Evolutionary conservation across 169 alveolate genomes (phyloP).

Genomic region (Plasmodium reichenowi): DNA sequence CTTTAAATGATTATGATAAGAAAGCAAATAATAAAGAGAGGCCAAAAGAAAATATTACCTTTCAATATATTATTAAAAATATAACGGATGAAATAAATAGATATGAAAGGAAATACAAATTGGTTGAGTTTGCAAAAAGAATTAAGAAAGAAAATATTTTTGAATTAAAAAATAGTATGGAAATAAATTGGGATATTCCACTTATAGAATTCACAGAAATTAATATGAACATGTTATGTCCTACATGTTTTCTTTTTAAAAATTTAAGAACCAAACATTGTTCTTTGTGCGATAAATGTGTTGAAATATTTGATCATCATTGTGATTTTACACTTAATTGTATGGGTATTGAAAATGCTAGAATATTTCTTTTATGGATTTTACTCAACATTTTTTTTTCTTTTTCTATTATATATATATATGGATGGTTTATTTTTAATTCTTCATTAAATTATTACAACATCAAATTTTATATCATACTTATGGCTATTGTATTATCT

Average conservation of each 20-base stretch:
- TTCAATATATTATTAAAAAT: constrained; percentile 28
- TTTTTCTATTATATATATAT: constrained; percentile 9
- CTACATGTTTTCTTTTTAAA: constrained; percentile 76
- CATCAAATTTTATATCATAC: constrained; percentile 2
- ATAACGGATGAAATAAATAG: constrained; percentile 29
- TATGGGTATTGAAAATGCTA: constrained; percentile 65
- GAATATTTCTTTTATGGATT: constrained; percentile 49
- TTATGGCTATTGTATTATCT: constrained; percentile 11
- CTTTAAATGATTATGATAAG: not conserved
- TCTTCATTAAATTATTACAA: not conserved
- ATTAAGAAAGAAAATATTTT: constrained; percentile 29
- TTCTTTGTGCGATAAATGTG: constrained; percentile 92
- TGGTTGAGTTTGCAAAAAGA: constrained; percentile 8
- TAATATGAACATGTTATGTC: constrained; percentile 60
- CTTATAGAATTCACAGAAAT: constrained; percentile 32
- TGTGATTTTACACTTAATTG: constrained; percentile 83
- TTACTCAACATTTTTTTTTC: constrained; percentile 29
- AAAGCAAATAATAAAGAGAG: not conserved
- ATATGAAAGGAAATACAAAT: constrained; percentile 37
- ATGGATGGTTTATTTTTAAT: constrained; percentile 6
- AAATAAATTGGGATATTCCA: constrained; percentile 10
- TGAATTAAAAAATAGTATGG: constrained; percentile 9
- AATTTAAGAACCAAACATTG: constrained; percentile 95
- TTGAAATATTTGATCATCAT: constrained; percentile 95
- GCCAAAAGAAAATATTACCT: constrained; percentile 16